Conservation (phyloP, 2,329 filamentous ascomycete species). For the Sporothrix dimorphospora region DNA sequence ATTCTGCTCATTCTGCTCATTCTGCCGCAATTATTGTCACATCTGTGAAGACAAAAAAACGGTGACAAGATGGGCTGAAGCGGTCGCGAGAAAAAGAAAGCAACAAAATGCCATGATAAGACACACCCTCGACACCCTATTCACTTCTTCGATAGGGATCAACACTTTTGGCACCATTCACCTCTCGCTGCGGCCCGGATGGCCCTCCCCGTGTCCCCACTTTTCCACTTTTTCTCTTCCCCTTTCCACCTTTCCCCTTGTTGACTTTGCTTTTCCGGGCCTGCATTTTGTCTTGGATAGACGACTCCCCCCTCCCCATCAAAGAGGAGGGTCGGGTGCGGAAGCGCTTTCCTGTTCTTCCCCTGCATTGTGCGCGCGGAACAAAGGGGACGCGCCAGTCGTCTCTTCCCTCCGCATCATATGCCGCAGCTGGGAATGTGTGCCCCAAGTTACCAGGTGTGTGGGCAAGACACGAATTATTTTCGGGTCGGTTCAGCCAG, state of each 20-base stretch:
- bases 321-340: not conserved
- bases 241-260: not conserved
- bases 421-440: not conserved
- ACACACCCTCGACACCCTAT: not conserved
- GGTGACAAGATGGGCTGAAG: conserved; percentile 4
- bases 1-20: not conserved
- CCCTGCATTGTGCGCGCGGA: not conserved
- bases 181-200: conserved; percentile 18
- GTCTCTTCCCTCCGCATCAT: not conserved
- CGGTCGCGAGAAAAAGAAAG: not conserved
- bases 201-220: conserved; percentile 6
- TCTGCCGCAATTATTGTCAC: not conserved
- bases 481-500: not conserved
- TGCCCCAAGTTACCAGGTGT: not conserved
- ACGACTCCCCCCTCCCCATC: not conserved
- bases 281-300: conserved; percentile 15
- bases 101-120: not conserved
- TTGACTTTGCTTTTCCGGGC: no score
- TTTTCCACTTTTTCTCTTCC: not conserved
- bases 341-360: not conserved
- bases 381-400: not conserved
- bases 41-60: not conserved
- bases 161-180: not conserved
- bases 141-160: conserved; percentile 4
- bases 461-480: no score